phyloP scores from a whole-genome alignment of 2,329 filamentous ascomycete species.

The Penicillium sp. region DNA sequence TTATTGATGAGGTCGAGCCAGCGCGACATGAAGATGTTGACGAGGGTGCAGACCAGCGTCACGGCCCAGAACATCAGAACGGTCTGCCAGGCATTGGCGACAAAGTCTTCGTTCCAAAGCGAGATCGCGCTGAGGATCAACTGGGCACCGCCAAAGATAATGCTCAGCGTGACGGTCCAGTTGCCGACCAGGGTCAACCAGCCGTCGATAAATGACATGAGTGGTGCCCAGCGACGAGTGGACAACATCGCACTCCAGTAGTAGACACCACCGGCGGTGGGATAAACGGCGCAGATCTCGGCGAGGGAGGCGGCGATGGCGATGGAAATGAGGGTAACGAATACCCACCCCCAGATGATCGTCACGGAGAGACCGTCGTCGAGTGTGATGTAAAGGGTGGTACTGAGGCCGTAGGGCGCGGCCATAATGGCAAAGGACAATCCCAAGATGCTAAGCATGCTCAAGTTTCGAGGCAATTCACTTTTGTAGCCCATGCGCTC shows the following conservation, averaged over 20 bases:
- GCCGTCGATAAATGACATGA: constrained; percentile 65
- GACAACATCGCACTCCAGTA: constrained; percentile 67
- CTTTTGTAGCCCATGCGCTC: constrained; percentile 64
- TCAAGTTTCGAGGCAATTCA: constrained; percentile 62
- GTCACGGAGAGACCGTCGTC: constrained; percentile 65
- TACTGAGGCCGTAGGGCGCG: constrained; percentile 63
- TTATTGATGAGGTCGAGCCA: constrained; percentile 67
- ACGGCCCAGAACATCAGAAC: constrained; percentile 69
- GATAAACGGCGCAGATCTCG: constrained; percentile 66
- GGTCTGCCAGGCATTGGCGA: constrained; percentile 64
- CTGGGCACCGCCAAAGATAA: constrained; percentile 69
- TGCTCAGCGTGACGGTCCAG: constrained; percentile 63
- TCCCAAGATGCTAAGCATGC: constrained; percentile 66
- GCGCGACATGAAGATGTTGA: constrained; percentile 61
- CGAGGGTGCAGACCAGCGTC: constrained; percentile 59
- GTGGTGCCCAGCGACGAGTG: constrained; percentile 60
- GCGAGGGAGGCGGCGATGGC: constrained; percentile 63
- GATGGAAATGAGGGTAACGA: constrained; percentile 60
- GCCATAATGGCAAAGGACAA: constrained; percentile 73
- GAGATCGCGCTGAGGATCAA: constrained; percentile 63
- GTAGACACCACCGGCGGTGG: constrained; percentile 65
- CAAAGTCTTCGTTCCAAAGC: constrained; percentile 66
- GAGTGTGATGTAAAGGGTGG: constrained; percentile 64
- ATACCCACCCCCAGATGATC: constrained; percentile 65
- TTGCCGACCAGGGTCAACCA: constrained; percentile 70